phyloP scores from a whole-genome alignment of 495 filamentous ascomycete species.

The Neurospora pannonica region DNA sequence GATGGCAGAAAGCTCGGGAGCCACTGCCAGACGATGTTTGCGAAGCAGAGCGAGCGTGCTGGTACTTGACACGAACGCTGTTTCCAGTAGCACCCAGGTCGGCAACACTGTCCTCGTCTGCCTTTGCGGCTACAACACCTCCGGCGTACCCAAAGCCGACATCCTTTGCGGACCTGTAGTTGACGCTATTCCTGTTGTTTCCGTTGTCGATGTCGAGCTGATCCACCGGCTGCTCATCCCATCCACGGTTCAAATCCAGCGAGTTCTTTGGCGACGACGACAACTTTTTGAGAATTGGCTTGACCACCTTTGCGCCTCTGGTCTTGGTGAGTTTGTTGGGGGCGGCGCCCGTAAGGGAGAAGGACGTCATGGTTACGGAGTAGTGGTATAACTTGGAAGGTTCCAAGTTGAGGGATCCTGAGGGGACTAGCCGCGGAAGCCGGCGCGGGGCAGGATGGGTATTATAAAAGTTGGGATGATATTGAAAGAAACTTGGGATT shows the following conservation, averaged over 20 bases:
- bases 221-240: slow-evolving; percentile 37
- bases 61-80: slow-evolving; percentile 19
- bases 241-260: slow-evolving; percentile 42
- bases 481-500: slow-evolving; percentile 3
- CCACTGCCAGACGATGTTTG: slow-evolving; percentile 40
- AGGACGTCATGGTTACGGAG: slow-evolving; percentile 26
- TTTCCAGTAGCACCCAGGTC: slow-evolving; percentile 3
- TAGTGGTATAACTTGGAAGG: slow-evolving; percentile 3
- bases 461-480: slow-evolving; percentile 7
- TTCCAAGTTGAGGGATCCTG: background rate
- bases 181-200: slow-evolving; percentile 7
- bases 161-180: slow-evolving; percentile 17
- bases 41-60: slow-evolving; percentile 43
- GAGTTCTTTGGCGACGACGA: slow-evolving; percentile 44
- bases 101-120: background rate
- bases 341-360: slow-evolving; percentile 19
- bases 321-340: slow-evolving; percentile 35
- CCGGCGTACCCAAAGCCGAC: slow-evolving; percentile 18
- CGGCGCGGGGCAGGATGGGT: slow-evolving; percentile 1
- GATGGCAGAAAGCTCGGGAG: slow-evolving; percentile 40
- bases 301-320: slow-evolving; percentile 30
- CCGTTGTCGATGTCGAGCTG: slow-evolving; percentile 14
- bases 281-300: slow-evolving; percentile 47
- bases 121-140: background rate
- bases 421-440: background rate